Conservation (phyloP, 2,329 filamentous ascomycete genomes). For the Cercospora sp. region DNA sequence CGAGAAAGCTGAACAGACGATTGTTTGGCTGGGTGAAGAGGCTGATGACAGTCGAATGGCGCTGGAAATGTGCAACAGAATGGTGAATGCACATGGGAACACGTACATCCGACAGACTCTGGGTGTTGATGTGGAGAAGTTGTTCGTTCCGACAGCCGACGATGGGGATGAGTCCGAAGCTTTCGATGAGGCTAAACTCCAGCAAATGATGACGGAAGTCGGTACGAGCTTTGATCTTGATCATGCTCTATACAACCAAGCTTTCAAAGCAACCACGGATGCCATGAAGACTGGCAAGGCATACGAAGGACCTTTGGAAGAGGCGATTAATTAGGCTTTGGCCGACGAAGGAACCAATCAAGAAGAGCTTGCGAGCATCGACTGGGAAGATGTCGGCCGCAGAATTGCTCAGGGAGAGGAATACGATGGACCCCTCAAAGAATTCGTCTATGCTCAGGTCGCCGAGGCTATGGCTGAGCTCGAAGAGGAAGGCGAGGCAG, state of each 20-base stretch:
- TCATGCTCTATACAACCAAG: constrained; percentile 1
- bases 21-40: constrained; percentile 15
- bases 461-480: constrained; percentile 9
- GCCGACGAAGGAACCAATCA: not conserved
- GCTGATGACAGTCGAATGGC: not conserved
- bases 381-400: constrained; percentile 6
- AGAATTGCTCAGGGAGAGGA: constrained; percentile 3
- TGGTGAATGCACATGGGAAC: constrained; percentile 5
- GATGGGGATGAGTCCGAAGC: not conserved
- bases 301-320: constrained; percentile 1
- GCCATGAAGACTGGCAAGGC: not conserved
- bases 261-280: not conserved
- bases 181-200: not conserved
- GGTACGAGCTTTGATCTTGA: constrained; percentile 9
- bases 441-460: constrained; percentile 2
- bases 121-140: constrained; percentile 4
- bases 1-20: constrained; percentile 2
- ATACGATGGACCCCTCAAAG: constrained; percentile 7
- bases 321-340: not conserved
- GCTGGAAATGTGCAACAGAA: not conserved
- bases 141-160: not conserved
- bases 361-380: not conserved
- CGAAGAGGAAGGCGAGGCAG: not conserved
- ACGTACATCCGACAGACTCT: constrained; percentile 2
- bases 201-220: not conserved